These are phyloP conservation scores for Eucalyptus curtisii DNA, from an alignment of 345 rosid genomes.

Conservation along the genomic window DNA sequence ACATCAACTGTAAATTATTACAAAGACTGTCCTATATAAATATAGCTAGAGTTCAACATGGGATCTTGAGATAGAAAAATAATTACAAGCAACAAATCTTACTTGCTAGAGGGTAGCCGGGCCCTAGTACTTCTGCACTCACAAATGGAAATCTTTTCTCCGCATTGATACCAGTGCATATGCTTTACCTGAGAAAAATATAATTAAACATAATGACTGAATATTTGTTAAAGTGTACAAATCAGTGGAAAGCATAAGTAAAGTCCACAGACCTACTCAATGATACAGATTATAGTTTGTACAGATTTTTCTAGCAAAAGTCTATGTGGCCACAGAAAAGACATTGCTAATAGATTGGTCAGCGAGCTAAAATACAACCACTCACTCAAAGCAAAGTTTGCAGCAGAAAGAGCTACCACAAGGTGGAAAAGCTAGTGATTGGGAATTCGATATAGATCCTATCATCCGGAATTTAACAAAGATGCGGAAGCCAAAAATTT, in stretches of 20 bases:
- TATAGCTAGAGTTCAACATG: background rate
- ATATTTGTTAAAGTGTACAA: background rate
- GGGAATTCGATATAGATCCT: background rate
- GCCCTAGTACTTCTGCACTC: constrained; percentile 93
- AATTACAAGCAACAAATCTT: constrained; percentile 4
- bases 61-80: background rate
- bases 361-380: background rate
- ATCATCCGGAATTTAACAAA: background rate
- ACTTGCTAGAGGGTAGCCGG: constrained; percentile 89
- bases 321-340: background rate
- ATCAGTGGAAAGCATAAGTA: background rate
- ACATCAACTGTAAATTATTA: background rate
- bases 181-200: constrained; percentile 65
- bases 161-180: constrained; percentile 77
- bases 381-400: background rate
- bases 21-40: background rate
- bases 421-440: background rate
- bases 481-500: background rate
- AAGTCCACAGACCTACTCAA: background rate
- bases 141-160: constrained; percentile 61
- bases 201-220: background rate
- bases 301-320: background rate
- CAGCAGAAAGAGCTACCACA: background rate
- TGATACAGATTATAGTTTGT: background rate
- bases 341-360: background rate